A percentile compares a stretch with the other conserved stretches of the same genome.
These are phyloP conservation scores for Moringa oleifera DNA, from an alignment of 345 rosid genomes.

Conservation along the genomic window DNA sequence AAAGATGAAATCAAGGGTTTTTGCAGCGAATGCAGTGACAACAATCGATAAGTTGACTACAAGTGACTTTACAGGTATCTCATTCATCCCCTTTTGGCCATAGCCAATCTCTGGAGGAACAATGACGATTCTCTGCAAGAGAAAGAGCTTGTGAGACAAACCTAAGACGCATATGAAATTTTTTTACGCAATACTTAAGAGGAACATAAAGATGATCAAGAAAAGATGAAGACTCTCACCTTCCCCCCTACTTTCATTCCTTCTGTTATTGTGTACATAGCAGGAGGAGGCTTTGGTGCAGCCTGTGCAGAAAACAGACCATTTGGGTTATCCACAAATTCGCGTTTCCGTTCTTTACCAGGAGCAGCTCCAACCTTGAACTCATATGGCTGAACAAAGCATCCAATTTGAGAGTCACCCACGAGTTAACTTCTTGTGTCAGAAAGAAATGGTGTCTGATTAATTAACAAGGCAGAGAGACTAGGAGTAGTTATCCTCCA, in stretches of 20 bases:
- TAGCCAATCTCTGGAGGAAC: constrained; percentile 86
- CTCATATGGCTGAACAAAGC: constrained; percentile 61
- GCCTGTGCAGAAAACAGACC: constrained; percentile 96
- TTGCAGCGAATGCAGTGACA: too few species aligned
- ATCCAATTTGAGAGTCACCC: too few species aligned
- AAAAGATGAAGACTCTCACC: constrained; percentile 24
- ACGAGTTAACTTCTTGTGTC: too few species aligned
- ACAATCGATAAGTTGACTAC: too few species aligned
- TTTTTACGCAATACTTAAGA: too few species aligned
- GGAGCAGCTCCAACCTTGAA: constrained; percentile 84
- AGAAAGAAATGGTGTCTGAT: too few species aligned
- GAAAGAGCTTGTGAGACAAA: neutral
- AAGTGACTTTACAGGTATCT: constrained; percentile 59
- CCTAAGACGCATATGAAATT: too few species aligned
- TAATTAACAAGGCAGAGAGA: neutral
- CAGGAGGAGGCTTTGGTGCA: constrained; percentile 95
- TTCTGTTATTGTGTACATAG: constrained; percentile 66
- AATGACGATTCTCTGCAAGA: constrained; percentile 72
- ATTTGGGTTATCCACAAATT: constrained; percentile 83
- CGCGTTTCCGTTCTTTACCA: constrained; percentile 85
- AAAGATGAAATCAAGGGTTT: too few species aligned
- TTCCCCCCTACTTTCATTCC: constrained; percentile 94
- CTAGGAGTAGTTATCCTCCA: neutral
- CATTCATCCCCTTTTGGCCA: constrained; percentile 80
- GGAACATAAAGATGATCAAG: neutral